A percentile compares a stretch with the other conserved stretches of the same genome.
These are phyloP conservation scores for Actinidia arguta DNA, from an alignment of 179 eudicot species.

Conservation along the genomic window DNA sequence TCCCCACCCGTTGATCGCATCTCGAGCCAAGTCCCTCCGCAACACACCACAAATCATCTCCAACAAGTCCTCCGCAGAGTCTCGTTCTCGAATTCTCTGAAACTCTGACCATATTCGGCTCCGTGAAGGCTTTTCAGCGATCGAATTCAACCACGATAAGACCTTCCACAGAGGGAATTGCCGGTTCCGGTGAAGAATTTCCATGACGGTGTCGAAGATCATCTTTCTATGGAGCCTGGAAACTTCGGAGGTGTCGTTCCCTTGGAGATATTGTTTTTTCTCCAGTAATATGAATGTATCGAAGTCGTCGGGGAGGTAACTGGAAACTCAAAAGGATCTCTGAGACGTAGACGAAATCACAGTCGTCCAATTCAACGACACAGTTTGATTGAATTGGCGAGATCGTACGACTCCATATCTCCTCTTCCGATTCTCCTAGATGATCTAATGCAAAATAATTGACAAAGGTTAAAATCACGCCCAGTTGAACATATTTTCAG, in stretches of 20 bases:
- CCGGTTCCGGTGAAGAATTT: constrained; percentile 60
- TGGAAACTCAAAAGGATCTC: constrained; percentile 68
- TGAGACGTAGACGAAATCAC: constrained; percentile 62
- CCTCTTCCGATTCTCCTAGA: constrained; percentile 59
- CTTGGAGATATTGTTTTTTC: constrained; percentile 57
- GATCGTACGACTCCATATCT: constrained; percentile 61
- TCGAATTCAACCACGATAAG: constrained; percentile 7
- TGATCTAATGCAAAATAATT: too few species aligned
- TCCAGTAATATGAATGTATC: constrained; percentile 61
- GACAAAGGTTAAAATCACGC: too few species aligned
- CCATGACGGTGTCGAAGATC: constrained; percentile 62
- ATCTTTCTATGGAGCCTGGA: constrained; percentile 68
- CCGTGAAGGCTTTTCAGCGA: constrained; percentile 19
- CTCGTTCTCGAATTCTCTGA: constrained; percentile 48
- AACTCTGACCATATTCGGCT: constrained; percentile 62
- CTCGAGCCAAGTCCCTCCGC: constrained; percentile 66
- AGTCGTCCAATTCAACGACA: constrained; percentile 39
- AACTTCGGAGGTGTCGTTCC: constrained; percentile 48
- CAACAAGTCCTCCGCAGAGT: constrained; percentile 50
- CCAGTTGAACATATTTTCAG: too few species aligned
- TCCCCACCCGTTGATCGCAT: constrained; percentile 63
- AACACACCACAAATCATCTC: constrained; percentile 70
- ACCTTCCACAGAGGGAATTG: constrained; percentile 74
- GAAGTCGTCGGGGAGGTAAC: constrained; percentile 54
- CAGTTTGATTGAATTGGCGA: constrained; percentile 28